Base-by-base conservation (phyloP, 257 asterid genomes). In the Nicotiana paniculata region DNA sequence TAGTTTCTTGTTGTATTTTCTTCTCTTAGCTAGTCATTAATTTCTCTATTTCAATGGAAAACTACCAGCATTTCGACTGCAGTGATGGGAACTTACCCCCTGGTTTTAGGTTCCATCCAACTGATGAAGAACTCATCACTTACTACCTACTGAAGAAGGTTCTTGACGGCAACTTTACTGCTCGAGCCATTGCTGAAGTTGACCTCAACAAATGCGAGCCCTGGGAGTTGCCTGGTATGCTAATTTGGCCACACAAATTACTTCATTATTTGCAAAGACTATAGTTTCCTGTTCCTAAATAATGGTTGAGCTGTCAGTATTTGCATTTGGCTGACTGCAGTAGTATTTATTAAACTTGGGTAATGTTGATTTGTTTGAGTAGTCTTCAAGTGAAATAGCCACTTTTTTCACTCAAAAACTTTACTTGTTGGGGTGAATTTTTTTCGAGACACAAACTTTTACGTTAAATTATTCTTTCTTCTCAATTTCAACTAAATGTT, bases 181-280 rank as follows among this genome's bases (percentile, higher is more conserved):
- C 89, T 63, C 75, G 94, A 64, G 98, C 99, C 54, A 95, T 95
- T 26, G 95, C 97, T 26, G 97, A 93, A 57, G 97, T 93, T 74
- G 99, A 95, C 51, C 97, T 95, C 84, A 93, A 93, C 95, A 95
- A 95, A 66, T 92, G 92, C 77, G 99, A 95, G 88, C 99, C 99
- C 0, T 95, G 99, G 99, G 93, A 95, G 9, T 94, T 95, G 3
- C 99, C 99, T 12, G 97, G 98, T 90, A 84, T 33, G 0, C 58
- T 53, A 53, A 53, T 12, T 13, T 53, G 58, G 58, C 58, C 18
- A 13, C 6, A 13, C 58, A 3, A 12, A 53, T 12, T 15, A 12
- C 0, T 53, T 53, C 10, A 53, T 10, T 53, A 12, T 51, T 12
- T 51, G 5, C 17, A 11, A 10, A 51, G 11, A 51, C 3, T 51